Evolutionary conservation across 2,329 filamentous ascomycete species (phyloP).

Genomic region (Knufia fluminis): DNA sequence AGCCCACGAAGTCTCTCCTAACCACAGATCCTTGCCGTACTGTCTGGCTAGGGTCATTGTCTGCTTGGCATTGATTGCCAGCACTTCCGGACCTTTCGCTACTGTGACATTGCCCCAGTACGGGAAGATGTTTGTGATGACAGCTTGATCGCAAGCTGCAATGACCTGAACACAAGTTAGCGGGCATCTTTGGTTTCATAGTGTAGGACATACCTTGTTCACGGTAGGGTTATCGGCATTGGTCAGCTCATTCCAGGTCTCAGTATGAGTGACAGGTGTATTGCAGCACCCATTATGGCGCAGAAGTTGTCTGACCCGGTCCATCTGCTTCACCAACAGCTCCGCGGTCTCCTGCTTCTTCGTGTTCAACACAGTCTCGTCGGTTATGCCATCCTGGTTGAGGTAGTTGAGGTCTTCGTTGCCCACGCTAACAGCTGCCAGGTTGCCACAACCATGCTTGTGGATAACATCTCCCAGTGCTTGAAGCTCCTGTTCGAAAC

Average conservation of each 20-base stretch:
- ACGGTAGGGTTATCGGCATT: neutral
- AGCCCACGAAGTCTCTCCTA: constrained; percentile 12
- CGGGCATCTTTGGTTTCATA: too few relatives aligned
- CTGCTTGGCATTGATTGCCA: neutral
- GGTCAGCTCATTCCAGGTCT: constrained; percentile 6
- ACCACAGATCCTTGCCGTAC: constrained; percentile 10
- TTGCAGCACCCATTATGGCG: neutral
- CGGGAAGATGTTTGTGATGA: constrained; percentile 7
- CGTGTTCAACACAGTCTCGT: neutral
- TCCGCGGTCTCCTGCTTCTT: neutral
- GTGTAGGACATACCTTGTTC: neutral
- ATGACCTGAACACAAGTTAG: neutral
- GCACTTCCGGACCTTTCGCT: neutral
- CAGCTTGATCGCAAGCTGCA: neutral
- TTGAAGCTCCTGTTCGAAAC: constrained; percentile 1
- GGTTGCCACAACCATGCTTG: constrained; percentile 1
- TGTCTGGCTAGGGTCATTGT: neutral
- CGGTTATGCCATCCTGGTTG: neutral
- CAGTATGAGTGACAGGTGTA: constrained; percentile 5
- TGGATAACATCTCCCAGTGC: neutral
- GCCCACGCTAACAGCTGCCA: constrained; percentile 7
- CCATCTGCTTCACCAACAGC: constrained; percentile 4
- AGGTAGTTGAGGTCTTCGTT: constrained; percentile 5
- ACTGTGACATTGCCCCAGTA: constrained; percentile 6
- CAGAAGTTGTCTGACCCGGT: neutral